Base-by-base conservation (phyloP, 2,329 filamentous ascomycete species). In the Periconia digitata region DNA sequence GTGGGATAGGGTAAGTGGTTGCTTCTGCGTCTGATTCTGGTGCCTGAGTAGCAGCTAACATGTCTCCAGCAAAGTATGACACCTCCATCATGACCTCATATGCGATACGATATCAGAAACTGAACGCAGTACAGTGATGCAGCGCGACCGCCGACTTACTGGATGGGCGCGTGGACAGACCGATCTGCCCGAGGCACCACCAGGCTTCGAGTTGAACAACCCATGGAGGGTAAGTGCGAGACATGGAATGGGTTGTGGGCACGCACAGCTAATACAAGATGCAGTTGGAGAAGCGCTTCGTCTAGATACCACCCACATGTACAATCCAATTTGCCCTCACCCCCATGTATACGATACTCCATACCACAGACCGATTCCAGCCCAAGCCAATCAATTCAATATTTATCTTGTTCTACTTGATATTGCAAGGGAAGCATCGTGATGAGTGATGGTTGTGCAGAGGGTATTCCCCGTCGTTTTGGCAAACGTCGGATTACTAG, bases 121-220 rank as follows among this genome's bases (percentile, higher is more conserved):
- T 69, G 55, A 67, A 51, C 42, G 40, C 21, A 43, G 8, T 51
- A 40, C 67, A 86, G 84, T 86, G 84, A 84, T 86, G 82, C 81
- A 85, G 61, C 77, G 84, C 69, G 84, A 86, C 67, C 72, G 78
- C 63, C 74, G 84, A 54, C 74, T 86, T 60, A 86, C 84, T 35
- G 84, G 84, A 45, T 79, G 76, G 54, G 63, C 79, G 62, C 75
- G 84, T 72, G 83, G 82, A 51, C 84, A 86, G 66, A 81, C 81
- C 47, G 81, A 83, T 70, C 80, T 77, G 54, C 73, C 77, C 40
- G 70, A 73, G 49, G 84, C 84, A 23, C 83, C 83, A 22, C 70
- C 75, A 47, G 83, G 83, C 51, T 86, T 86, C 72, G 83, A 85
- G 71, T 67, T 85, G 63, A 86, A 80, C 79, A 85, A 85, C 72